A percentile compares a stretch with the other conserved stretches of the same genome.
Evolutionary conservation across 176 grass and related monocot species (phyloP).

Genomic region (Poa annua): DNA sequence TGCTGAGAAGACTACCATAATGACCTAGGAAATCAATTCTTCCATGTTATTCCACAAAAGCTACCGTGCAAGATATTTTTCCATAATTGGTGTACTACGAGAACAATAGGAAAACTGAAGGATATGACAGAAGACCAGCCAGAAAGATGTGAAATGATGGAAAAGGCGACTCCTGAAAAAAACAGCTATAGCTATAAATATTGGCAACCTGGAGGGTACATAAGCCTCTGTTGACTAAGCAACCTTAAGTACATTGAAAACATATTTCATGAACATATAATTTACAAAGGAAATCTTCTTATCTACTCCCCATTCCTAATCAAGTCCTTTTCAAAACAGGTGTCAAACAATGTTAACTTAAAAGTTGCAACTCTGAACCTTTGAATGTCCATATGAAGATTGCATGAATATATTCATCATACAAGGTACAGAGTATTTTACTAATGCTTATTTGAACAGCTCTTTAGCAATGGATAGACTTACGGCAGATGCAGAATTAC

Average conservation of each 20-base stretch:
- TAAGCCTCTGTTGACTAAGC: neutral
- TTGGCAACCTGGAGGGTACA: slow-evolving; percentile 28
- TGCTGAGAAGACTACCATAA: slow-evolving; percentile 17
- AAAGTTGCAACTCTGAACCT: neutral
- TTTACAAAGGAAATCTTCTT: neutral
- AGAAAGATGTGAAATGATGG: slow-evolving; percentile 8
- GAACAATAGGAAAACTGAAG: neutral
- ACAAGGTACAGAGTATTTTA: slow-evolving; percentile 5
- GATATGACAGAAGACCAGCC: neutral
- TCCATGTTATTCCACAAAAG: slow-evolving; percentile 10
- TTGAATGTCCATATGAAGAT: slow-evolving; percentile 19
- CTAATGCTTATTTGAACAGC: slow-evolving; percentile 3
- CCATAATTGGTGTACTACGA: neutral
- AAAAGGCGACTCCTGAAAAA: neutral
- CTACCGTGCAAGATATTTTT: neutral
- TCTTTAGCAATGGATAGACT: slow-evolving; percentile 10
- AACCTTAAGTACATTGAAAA: neutral
- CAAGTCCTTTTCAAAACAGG: neutral
- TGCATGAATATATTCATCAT: neutral
- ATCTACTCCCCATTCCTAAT: neutral
- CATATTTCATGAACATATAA: neutral
- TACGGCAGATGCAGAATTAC: neutral
- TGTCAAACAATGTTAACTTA: slow-evolving; percentile 6
- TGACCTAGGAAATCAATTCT: slow-evolving; percentile 33
- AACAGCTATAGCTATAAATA: neutral